Conservation (phyloP, 2,329 filamentous ascomycete genomes). For the Trichoderma gracile region DNA sequence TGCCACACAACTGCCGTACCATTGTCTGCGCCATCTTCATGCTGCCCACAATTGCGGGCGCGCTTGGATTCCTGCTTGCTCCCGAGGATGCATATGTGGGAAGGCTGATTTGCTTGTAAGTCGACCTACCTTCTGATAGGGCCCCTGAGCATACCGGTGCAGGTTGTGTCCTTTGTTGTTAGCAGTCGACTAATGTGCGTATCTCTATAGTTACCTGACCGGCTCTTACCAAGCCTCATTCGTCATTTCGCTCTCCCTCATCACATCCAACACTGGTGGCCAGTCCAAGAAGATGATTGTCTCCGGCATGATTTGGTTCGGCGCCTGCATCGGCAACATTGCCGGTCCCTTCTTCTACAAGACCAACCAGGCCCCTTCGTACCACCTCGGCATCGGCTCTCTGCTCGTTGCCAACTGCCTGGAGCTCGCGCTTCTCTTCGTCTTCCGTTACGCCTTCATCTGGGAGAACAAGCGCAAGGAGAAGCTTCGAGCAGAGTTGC, state of each 20-base stretch:
- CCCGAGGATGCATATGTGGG: conserved; percentile 51
- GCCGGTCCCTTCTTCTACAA: conserved; percentile 64
- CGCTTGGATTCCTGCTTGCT: conserved; percentile 59
- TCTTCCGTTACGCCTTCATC: conserved; percentile 42
- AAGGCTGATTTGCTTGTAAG: conserved; percentile 56
- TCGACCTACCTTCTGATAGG: too few relatives aligned
- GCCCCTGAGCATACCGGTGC: too few relatives aligned
- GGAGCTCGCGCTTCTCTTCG: conserved; percentile 43
- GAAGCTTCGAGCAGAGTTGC: conserved; percentile 37
- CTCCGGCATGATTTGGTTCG: conserved; percentile 61
- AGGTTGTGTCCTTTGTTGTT: too few relatives aligned
- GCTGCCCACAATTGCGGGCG: conserved; percentile 59
- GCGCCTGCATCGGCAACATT: conserved; percentile 62
- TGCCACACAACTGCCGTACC: conserved; percentile 51
- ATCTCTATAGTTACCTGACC: conserved; percentile 35
- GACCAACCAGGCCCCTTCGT: conserved; percentile 49
- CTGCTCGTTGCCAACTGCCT: conserved; percentile 45
- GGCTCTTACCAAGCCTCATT: conserved; percentile 45
- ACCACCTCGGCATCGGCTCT: conserved; percentile 44
- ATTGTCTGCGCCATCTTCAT: conserved; percentile 58
- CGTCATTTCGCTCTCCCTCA: conserved; percentile 46
- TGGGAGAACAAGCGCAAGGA: conserved; percentile 46
- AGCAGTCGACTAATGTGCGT: neutral
- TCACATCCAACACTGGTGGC: conserved; percentile 53
- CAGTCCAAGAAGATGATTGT: conserved; percentile 66